A percentile compares a stretch with the other conserved stretches of the same genome.
phyloP scores from a whole-genome alignment of 192 early-diverging fungal genomes.

The Dissophora ornata region DNA sequence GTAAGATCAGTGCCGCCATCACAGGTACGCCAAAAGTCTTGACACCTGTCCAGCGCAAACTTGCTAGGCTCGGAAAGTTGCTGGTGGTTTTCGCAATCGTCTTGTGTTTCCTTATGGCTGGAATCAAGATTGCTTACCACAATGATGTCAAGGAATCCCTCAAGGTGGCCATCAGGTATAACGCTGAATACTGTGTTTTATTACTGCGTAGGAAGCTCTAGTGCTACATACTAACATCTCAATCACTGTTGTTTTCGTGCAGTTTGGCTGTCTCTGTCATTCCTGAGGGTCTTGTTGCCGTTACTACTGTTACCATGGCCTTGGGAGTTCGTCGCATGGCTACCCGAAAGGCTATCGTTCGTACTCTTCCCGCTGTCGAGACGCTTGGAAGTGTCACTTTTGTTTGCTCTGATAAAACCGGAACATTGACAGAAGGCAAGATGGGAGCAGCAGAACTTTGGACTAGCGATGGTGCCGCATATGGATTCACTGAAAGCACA shows the following conservation, averaged over 20 bases:
- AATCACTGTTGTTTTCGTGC: slow-evolving; percentile 10
- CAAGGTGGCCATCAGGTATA: slow-evolving; percentile 80
- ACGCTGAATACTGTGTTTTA: no score
- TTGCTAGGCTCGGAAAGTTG: slow-evolving; percentile 80
- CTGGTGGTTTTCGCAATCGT: slow-evolving; percentile 85
- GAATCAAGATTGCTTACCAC: slow-evolving; percentile 78
- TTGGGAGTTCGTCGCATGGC: slow-evolving; percentile 96
- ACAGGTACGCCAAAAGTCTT: slow-evolving; percentile 62
- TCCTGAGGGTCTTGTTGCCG: slow-evolving; percentile 96
- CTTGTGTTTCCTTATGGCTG: slow-evolving; percentile 84
- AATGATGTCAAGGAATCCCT: slow-evolving; percentile 76
- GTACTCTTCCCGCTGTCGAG: slow-evolving; percentile 92
- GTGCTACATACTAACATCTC: slow-evolving; percentile 5
- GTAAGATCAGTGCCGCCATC: slow-evolving; percentile 91
- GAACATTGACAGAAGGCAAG: slow-evolving; percentile 95
- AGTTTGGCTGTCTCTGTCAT: slow-evolving; percentile 95
- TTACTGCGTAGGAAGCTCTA: no score
- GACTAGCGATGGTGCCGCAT: slow-evolving; percentile 74
- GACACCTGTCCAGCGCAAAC: slow-evolving; percentile 78
- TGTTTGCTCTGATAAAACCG: slow-evolving; percentile 98
- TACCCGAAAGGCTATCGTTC: slow-evolving; percentile 83
- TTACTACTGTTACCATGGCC: slow-evolving; percentile 98
- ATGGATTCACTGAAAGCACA: slow-evolving; percentile 71
- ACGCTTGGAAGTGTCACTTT: slow-evolving; percentile 93
- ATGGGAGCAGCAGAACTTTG: slow-evolving; percentile 92